Base-by-base conservation (phyloP, 495 filamentous ascomycete species). In the Trichocladium uniseriatum region DNA sequence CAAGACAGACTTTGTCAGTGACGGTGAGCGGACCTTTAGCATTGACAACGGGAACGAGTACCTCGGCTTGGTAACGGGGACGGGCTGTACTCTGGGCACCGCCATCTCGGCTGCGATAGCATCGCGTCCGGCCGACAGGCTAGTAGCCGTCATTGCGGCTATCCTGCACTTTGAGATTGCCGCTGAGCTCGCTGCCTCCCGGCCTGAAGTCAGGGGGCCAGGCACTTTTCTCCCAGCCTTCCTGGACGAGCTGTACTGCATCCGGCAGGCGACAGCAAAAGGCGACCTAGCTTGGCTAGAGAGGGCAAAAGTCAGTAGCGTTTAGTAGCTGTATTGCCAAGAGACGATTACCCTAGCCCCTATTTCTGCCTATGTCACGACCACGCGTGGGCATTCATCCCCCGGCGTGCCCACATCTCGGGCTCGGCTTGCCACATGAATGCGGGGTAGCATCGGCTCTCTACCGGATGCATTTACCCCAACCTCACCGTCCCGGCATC, bases 191-290 rank as follows among this genome's bases (percentile, higher is more conserved):
- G 90, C 91, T 0, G 79, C 71, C 0, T 59, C 51, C 16, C 72
- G 80, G 43, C 67, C 68, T 7, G 79, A 86, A 46, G 87, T 78
- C 15, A 61, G 76, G 38, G 90, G 90, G 0, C 88, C 90, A 0
- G 90, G 90, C 1, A 91, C 86, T 14, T 97, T 97, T 69, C 77
- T 94, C 8, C 83, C 87, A 2, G 84, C 84, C 0, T 90, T 94
- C 58, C 68, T 96, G 18, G 90, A 96, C 54, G 84, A 71, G 56
- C 63, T 81, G 40, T 75, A 76, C 58, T 68, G 62, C 11, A 76
- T 80, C 43, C 68, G 74, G 43, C 64, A 65, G 31, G 72, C 69
- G 16, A 74, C 76, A 2, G 59, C 62, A 10, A 59, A 66, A 38
- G 73, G 70, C 0, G 69, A 81, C 34, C 27, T 69, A n/a, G 57